Evolutionary conservation across 2,329 filamentous ascomycete species (phyloP).

Genomic region (Colletotrichum sp.): DNA sequence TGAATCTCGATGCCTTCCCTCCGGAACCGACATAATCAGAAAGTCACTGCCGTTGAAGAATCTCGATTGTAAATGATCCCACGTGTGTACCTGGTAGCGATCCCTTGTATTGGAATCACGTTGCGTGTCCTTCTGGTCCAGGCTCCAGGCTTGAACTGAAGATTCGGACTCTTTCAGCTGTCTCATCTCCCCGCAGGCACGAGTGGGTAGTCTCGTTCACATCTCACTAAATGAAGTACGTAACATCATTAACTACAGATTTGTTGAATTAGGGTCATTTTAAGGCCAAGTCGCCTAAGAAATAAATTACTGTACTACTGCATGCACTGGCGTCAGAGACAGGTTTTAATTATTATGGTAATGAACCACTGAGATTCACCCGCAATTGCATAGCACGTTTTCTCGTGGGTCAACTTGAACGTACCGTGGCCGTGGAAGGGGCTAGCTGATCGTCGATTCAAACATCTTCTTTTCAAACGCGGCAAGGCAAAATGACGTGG

Average conservation of each 20-base stretch:
- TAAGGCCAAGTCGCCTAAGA: not conserved
- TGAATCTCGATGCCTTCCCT: not conserved
- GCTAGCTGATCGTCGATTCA: not conserved
- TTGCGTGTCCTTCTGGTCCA: not conserved
- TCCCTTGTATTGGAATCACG: not conserved
- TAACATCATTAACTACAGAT: not conserved
- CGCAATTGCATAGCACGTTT: not conserved
- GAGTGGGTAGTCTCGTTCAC: not conserved
- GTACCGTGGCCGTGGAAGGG: fast-evolving
- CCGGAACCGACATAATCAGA: not conserved
- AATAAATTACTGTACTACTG: not conserved
- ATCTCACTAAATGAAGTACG: not conserved
- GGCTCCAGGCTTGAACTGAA: not conserved
- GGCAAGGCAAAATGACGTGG: not conserved
- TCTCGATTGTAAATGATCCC: not conserved
- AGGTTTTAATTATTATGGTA: not conserved
- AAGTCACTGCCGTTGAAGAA: not conserved
- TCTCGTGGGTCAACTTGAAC: fast-evolving
- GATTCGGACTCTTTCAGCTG: not conserved
- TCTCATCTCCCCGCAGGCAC: not conserved
- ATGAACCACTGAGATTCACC: not conserved
- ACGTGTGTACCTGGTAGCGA: not conserved
- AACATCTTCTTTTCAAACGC: not conserved
- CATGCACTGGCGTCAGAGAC: not conserved
- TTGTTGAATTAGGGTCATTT: not conserved